Conservation (phyloP, 441 rosid species). For the Arabidopsis lyrata region DNA sequence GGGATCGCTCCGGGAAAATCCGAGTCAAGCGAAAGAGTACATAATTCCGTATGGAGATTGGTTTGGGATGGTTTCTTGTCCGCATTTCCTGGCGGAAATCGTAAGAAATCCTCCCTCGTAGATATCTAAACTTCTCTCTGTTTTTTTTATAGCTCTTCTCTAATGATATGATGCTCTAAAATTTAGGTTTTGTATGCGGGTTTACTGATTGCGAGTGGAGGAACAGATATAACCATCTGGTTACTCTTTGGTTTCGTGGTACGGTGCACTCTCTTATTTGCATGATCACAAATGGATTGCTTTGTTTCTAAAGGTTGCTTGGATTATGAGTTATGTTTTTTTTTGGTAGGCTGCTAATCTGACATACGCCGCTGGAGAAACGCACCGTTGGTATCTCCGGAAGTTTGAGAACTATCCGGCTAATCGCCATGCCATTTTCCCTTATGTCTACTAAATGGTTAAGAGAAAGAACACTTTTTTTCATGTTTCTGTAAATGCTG, state of each 20-base stretch:
- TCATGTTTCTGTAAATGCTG: conserved; percentile 13
- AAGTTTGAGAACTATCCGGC: conserved; percentile 76
- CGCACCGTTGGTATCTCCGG: conserved; percentile 72
- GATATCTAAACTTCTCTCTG: background rate
- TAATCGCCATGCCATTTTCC: conserved; percentile 59
- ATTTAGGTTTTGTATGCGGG: conserved; percentile 69
- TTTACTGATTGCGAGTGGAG: conserved; percentile 78
- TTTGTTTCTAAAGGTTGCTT: no score
- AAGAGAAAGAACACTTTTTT: background rate
- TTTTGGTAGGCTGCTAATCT: conserved; percentile 71
- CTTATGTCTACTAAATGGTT: conserved; percentile 51
- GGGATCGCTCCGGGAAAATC: conserved; percentile 59
- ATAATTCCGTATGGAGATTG: conserved; percentile 77
- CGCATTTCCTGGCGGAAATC: conserved; percentile 86
- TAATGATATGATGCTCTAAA: conserved; percentile 10
- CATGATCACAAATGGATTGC: background rate
- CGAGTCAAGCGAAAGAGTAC: conserved; percentile 52
- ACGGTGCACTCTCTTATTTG: conserved; percentile 12
- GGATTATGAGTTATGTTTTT: background rate
- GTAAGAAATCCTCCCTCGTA: conserved; percentile 44
- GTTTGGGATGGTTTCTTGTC: conserved; percentile 79
- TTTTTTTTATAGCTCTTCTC: background rate
- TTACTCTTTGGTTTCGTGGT: conserved; percentile 72
- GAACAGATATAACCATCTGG: conserved; percentile 68
- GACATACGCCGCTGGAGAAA: conserved; percentile 67